Base-by-base conservation (phyloP, 305 asterid genomes). In the Rubia balearica region DNA sequence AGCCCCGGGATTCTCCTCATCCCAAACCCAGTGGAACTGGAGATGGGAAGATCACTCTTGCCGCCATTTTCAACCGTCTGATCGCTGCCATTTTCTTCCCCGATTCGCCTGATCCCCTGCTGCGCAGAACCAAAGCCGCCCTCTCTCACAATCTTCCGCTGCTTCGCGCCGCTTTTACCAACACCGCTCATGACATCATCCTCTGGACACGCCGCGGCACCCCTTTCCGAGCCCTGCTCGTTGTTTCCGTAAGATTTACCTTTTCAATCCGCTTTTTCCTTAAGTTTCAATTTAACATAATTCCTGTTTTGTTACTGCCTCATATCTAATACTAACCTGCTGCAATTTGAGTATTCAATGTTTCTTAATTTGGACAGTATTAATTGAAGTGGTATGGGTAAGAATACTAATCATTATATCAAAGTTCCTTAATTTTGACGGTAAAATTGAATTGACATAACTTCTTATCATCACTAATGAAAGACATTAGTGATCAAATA, bases 141-240 rank as follows among this genome's bases (percentile, higher is more conserved):
- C 68, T 89, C 40, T 73, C 89, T 61, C 82, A 67, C 16, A 87
- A 89, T 69, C 41, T 82, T 72, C 92, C 92, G 43, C 88, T 86
- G 82, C 85, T 89, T 77, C 87, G 69, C 59, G 80, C 76, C 76
- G 95, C 96, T 56, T 81, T 85, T 19, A 75, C 60, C 76, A 91
- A 89, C 76, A 78, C 89, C 10, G 91, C 80, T 45, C 82, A 61
- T 19, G 73, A 74, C 68, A 66, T 86, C 67, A 81, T 88, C 66
- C 22, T 49, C 74, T 91, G 97, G 97, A 79, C 88, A 77, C 89
- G 88, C 77, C 85, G 85, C 40, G 97, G 97, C 67, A 75, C 83
- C 74, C 81, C 90, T 14, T 77, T 89, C 40, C 95, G 93, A 41
- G 83, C 95, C 64, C 87, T 91, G 45, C 86, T 91, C 46, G 89